These are phyloP conservation scores for Colletotrichum echinochloae DNA, from an alignment of 2,329 filamentous ascomycete species.

Conservation along the genomic window DNA sequence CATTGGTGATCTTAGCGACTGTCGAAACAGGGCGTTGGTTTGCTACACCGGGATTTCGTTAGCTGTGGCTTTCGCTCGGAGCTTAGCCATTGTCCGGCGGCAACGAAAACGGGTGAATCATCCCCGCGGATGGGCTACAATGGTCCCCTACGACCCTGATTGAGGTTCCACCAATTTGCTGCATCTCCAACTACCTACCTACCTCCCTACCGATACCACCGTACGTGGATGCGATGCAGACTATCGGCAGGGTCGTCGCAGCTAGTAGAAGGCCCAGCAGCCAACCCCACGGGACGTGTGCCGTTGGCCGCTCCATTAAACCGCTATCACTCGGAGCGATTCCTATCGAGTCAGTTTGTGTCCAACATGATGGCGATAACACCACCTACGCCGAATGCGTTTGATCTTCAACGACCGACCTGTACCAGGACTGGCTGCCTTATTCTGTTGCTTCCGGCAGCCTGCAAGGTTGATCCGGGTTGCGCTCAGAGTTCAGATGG, in stretches of 20 bases:
- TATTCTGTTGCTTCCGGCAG: conserved; percentile 24
- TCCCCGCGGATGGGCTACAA: not conserved
- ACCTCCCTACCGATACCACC: too few species aligned
- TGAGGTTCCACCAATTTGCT: not conserved
- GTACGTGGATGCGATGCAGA: too few species aligned
- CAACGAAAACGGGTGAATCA: not conserved
- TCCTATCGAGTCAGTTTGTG: conserved; percentile 21
- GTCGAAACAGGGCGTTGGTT: not conserved
- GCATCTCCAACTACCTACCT: too few species aligned
- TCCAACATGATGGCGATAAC: conserved; percentile 34
- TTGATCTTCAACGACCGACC: conserved; percentile 28
- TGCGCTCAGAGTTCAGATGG: conserved; percentile 7
- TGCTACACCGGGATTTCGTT: not conserved
- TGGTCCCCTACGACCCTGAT: not conserved
- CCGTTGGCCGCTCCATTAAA: conserved; percentile 1
- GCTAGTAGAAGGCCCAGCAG: conserved; percentile 7
- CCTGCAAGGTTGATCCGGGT: conserved; percentile 32
- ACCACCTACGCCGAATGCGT: conserved; percentile 31
- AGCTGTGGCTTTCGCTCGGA: not conserved
- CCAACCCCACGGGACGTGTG: not conserved
- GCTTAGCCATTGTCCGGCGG: not conserved
- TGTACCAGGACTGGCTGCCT: not conserved
- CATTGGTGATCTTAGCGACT: not conserved
- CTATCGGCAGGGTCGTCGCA: conserved; percentile 1
- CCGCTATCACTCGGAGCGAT: conserved; percentile 24